Evolutionary conservation across 129 eudicot species (phyloP), one percentile per base, ranked within the genome.

Genomic region (Kitagawia praeruptora): DNA sequence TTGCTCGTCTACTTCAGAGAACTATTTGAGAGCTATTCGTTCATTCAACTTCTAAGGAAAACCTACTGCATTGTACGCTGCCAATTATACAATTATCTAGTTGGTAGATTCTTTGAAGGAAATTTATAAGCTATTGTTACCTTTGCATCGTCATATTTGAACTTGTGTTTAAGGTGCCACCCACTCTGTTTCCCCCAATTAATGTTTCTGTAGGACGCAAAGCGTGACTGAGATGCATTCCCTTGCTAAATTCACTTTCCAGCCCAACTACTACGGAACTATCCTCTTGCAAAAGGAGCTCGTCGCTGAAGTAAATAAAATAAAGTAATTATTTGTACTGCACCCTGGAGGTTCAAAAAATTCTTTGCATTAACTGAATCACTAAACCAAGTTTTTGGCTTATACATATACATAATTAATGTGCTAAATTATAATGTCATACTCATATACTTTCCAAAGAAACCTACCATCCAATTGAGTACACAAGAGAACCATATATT

Each of bases 231-330:
- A 92, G 83, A 72, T 83, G 87, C 93, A 92, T 81, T 54, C 84
- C 85, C 79, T 83, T 87, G 82, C 83, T 84, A 83, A 95, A 90
- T 49, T 92, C 97, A 37, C 76, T 79, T 38, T 89, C 74, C 86
- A 96, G 54, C 81, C 66, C 74, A 89, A 85, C 83, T 74, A 79
- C 42, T 75, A 92, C 97, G 13, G 90, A 81, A 84, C 85, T 49
- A 84, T 96, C 99, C 51, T 92, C 99, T 89, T 96, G 97, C 79
- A 96, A 79, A 78, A 96, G 96, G 74, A 86, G 86, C 48, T 92
- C 99, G 72, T 96, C 99, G 78, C 99, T 96, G 96, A 76, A 81
- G 37, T 64, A 82, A 73, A 53, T 40, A 69, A 45, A 78, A 70
- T 13, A 53, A 38, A 63, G 77, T 2, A 39, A 6, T 4, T 8